A percentile compares a stretch with the other conserved stretches of the same genome.
Evolutionary conservation across 2,329 filamentous ascomycete genomes (phyloP).

Genomic region (Paraphoma chrysanthemicola): DNA sequence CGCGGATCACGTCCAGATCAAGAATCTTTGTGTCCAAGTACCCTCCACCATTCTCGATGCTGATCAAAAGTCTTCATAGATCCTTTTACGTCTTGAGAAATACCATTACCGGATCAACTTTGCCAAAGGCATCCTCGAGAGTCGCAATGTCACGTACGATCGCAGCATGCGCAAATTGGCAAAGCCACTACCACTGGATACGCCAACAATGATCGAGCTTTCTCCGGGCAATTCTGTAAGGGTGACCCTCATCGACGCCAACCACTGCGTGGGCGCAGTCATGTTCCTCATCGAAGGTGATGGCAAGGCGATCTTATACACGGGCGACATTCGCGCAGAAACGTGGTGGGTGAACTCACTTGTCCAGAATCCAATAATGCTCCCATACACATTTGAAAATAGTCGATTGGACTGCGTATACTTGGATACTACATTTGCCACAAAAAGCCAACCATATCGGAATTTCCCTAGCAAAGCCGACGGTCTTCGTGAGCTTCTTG

Average conservation of each 20-base stretch:
- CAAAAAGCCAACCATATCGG: slow-evolving; percentile 56
- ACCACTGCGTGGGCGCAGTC: slow-evolving; percentile 87
- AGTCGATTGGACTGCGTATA: slow-evolving; percentile 78
- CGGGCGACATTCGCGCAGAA: slow-evolving; percentile 86
- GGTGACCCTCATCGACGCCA: slow-evolving; percentile 87
- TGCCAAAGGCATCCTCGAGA: slow-evolving; percentile 77
- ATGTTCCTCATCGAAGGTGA: slow-evolving; percentile 89
- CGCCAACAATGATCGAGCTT: slow-evolving; percentile 78
- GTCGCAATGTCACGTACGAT: slow-evolving; percentile 72
- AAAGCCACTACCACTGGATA: slow-evolving; percentile 82
- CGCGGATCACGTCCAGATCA: too few relatives aligned
- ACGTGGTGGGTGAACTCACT: slow-evolving; percentile 83
- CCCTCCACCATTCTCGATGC: too few relatives aligned
- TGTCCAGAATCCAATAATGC: slow-evolving; percentile 71
- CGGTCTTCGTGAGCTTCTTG: slow-evolving; percentile 75
- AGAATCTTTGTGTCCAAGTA: too few relatives aligned
- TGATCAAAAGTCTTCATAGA: slow-evolving; percentile 36
- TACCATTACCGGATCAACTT: slow-evolving; percentile 83
- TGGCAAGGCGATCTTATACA: slow-evolving; percentile 80
- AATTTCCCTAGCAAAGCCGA: slow-evolving; percentile 72
- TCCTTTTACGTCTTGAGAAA: slow-evolving; percentile 81
- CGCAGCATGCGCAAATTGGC: slow-evolving; percentile 75
- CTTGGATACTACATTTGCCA: slow-evolving; percentile 83
- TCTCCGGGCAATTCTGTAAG: slow-evolving; percentile 71
- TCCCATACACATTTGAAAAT: slow-evolving; percentile 69